Conservation (phyloP, 1,284 basidiomycete species). For the Peniophora sp. region DNA sequence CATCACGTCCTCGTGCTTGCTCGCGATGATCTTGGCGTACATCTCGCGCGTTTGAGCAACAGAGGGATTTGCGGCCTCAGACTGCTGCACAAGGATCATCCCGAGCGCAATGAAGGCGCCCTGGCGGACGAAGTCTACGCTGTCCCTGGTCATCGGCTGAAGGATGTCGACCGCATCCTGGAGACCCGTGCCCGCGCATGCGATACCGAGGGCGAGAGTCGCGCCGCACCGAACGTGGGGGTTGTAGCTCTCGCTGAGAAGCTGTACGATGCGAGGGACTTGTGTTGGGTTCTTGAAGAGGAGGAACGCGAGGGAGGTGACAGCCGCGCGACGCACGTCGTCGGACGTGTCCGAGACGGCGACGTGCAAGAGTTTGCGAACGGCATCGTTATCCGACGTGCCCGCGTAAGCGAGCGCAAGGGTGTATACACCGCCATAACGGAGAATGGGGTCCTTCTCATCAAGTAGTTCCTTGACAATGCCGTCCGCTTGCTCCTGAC, state of each 20-base stretch:
- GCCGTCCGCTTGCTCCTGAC: slow-evolving; percentile 81
- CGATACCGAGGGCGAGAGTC: slow-evolving; percentile 89
- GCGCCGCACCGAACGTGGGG: slow-evolving; percentile 97
- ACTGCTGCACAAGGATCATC: slow-evolving; percentile 94
- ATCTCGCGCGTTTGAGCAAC: slow-evolving; percentile 72
- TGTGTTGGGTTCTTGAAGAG: slow-evolving; percentile 93
- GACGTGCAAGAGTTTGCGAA: slow-evolving; percentile 85
- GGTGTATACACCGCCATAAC: slow-evolving; percentile 94
- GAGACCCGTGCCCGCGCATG: slow-evolving; percentile 94
- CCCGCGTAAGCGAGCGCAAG: slow-evolving; percentile 92
- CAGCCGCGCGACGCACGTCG: slow-evolving; percentile 90
- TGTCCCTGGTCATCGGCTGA: slow-evolving; percentile 94
- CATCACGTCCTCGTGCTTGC: slow-evolving; percentile 97
- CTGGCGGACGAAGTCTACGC: slow-evolving; percentile 95
- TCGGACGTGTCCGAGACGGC: slow-evolving; percentile 96
- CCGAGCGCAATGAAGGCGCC: slow-evolving; percentile 93
- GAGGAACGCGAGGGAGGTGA: slow-evolving; percentile 90
- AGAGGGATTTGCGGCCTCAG: slow-evolving; percentile 81
- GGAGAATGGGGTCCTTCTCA: slow-evolving; percentile 92
- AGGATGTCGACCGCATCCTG: slow-evolving; percentile 90
- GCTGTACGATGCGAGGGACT: slow-evolving; percentile 91
- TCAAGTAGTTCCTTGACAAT: slow-evolving; percentile 69
- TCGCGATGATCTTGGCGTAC: slow-evolving; percentile 82
- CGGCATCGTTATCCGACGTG: slow-evolving; percentile 87
- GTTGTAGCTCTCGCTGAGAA: slow-evolving; percentile 95